These are phyloP conservation scores for Diplocarpon mali DNA, from an alignment of 2,329 filamentous ascomycete genomes.

Conservation along the genomic window DNA sequence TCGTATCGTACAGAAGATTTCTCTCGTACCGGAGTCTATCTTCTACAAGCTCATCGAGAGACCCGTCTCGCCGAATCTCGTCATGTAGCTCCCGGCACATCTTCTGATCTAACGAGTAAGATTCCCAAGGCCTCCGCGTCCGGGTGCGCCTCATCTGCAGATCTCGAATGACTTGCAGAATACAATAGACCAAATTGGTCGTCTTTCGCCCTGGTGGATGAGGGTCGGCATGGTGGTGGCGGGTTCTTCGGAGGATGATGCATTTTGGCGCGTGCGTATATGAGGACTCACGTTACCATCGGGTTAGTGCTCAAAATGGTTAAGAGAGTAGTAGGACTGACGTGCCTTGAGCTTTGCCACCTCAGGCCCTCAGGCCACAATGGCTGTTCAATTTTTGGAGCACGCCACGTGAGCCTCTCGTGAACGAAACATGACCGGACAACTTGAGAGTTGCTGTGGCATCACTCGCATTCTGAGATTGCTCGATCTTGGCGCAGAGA, in stretches of 20 bases:
- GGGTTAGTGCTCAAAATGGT: no score
- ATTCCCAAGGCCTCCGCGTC: constrained; percentile 8
- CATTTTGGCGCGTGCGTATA: not conserved
- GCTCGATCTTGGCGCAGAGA: no score
- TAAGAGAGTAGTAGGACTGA: no score
- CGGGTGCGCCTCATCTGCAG: constrained; percentile 6
- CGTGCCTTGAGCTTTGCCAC: no score
- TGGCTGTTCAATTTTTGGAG: no score
- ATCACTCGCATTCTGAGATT: no score
- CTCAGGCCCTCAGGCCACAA: no score
- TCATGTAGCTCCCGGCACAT: constrained; percentile 12
- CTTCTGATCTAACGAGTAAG: constrained; percentile 6
- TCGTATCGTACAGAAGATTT: constrained; percentile 6
- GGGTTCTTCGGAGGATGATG: constrained; percentile 13
- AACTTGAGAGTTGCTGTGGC: no score
- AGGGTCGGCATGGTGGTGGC: constrained; percentile 13
- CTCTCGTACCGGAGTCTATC: constrained; percentile 16
- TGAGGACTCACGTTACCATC: not conserved
- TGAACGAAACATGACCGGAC: no score
- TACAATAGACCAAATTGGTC: constrained; percentile 4
- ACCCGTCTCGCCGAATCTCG: constrained; percentile 10
- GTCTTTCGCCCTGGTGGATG: constrained; percentile 14
- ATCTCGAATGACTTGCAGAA: constrained; percentile 9
- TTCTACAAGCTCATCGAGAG: constrained; percentile 12
- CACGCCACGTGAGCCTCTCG: no score